Conservation (phyloP, 2,329 filamentous ascomycete species). For the Colletotrichum incanum region DNA sequence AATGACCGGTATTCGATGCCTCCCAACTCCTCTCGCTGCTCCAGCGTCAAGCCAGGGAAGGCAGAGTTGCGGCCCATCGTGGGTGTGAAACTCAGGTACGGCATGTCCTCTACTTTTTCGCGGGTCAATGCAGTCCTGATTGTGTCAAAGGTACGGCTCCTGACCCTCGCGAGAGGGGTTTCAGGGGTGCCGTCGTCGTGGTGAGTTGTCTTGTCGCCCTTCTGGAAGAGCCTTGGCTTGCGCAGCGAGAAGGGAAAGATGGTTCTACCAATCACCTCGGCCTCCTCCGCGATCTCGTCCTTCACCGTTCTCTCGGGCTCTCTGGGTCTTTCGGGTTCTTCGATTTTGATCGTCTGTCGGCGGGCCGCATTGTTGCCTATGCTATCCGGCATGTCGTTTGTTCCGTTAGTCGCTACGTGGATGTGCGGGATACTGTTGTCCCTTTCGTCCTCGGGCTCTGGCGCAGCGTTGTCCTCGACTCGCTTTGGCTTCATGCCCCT, state of each 20-base stretch:
- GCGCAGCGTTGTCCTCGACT: constrained; percentile 56
- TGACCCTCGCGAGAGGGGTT: constrained; percentile 50
- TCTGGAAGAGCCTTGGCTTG: constrained; percentile 58
- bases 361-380: constrained; percentile 50
- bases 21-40: constrained; percentile 94
- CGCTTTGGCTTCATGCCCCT: constrained; percentile 80
- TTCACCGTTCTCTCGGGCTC: constrained; percentile 48
- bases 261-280: constrained; percentile 58
- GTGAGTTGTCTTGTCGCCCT: constrained; percentile 57
- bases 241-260: constrained; percentile 61
- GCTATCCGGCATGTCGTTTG: constrained; percentile 41
- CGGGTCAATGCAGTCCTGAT: constrained; percentile 72
- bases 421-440: constrained; percentile 48
- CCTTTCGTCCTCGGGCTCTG: constrained; percentile 56
- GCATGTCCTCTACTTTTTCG: constrained; percentile 74
- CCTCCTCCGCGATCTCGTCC: constrained; percentile 60
- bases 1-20: constrained; percentile 96
- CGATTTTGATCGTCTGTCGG: constrained; percentile 75
- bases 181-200: constrained; percentile 49
- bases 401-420: constrained; percentile 45
- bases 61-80: constrained; percentile 94
- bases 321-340: constrained; percentile 70
- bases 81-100: constrained; percentile 94
- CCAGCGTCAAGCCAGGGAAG: constrained; percentile 89
- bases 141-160: constrained; percentile 69